A percentile compares a stretch with the other conserved stretches of the same genome.
These are phyloP conservation scores for Funneliformis mosseae DNA, from an alignment of 192 early-diverging fungal genomes.

Conservation along the genomic window DNA sequence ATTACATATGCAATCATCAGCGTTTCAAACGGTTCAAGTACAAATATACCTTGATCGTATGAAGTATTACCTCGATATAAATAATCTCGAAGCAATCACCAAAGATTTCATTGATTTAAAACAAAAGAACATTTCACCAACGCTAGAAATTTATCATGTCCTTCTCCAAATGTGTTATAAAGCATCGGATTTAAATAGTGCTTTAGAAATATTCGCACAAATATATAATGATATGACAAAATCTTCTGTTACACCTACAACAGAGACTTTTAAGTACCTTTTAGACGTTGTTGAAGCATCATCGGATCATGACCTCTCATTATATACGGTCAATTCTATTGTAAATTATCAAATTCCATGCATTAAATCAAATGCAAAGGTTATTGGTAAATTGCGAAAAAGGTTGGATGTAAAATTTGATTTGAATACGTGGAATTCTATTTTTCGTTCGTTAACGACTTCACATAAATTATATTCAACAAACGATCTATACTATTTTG, in stretches of 20 bases:
- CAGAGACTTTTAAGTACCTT: slow-evolving; percentile 5
- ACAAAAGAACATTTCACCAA: slow-evolving; percentile 16
- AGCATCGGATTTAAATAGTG: slow-evolving; percentile 9
- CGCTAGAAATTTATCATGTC: slow-evolving; percentile 10
- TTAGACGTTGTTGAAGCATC: not conserved
- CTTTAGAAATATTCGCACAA: slow-evolving; percentile 1
- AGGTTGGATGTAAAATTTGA: not conserved
- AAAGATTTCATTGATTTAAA: slow-evolving; percentile 4
- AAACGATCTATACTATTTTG: not conserved
- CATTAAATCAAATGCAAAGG: not conserved
- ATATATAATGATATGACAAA: not conserved
- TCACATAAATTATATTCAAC: slow-evolving; percentile 3
- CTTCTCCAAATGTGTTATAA: not conserved
- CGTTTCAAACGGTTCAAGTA: not conserved
- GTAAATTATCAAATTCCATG: not conserved
- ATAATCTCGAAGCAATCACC: not conserved
- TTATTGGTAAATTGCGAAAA: not conserved
- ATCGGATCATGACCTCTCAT: not conserved
- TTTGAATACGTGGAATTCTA: slow-evolving; percentile 1
- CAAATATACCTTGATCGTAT: not conserved
- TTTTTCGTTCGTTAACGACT: slow-evolving; percentile 5
- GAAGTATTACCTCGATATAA: not conserved
- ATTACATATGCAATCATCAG: not conserved
- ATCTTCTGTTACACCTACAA: not conserved
- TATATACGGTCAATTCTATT: not conserved